Percentiles rank a stretch among this genome's conserved stretches.
phyloP scores from a whole-genome alignment of 108 stramenopile genomes.

The Epithemia pelagica region DNA sequence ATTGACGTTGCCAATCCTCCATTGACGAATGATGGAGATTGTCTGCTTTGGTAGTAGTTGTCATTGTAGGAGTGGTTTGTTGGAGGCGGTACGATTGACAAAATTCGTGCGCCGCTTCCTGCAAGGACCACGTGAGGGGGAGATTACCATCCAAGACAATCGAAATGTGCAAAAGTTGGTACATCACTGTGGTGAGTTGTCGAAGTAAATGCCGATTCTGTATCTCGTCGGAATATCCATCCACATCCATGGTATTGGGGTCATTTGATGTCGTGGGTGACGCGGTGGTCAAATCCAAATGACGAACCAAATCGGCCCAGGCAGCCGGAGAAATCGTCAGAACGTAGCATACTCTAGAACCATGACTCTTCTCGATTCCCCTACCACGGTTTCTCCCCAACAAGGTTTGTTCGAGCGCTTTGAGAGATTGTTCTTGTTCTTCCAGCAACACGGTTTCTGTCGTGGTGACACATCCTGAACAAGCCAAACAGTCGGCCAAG shows the following conservation, averaged over 20 bases:
- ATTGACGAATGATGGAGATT: slow-evolving; percentile 19
- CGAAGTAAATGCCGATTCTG: neutral
- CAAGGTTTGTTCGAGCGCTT: slow-evolving; percentile 7
- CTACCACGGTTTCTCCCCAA: neutral
- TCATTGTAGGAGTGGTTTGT: slow-evolving; percentile 4
- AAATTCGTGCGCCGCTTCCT: slow-evolving; percentile 77
- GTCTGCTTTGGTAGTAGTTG: slow-evolving; percentile 19
- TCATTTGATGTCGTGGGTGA: neutral
- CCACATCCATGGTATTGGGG: neutral
- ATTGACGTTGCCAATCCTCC: slow-evolving; percentile 4
- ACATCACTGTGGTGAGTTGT: slow-evolving; percentile 39
- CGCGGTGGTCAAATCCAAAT: slow-evolving; percentile 21
- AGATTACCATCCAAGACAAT: slow-evolving; percentile 69
- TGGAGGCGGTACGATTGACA: slow-evolving; percentile 39
- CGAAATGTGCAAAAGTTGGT: slow-evolving; percentile 37
- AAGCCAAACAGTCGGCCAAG: slow-evolving; percentile 97
- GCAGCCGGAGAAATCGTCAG: slow-evolving; percentile 65
- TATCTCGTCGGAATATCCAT: neutral
- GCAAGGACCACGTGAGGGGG: slow-evolving; percentile 63
- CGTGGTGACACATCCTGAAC: slow-evolving; percentile 97
- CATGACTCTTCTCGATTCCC: neutral
- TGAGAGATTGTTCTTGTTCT: slow-evolving; percentile 69
- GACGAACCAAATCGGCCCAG: slow-evolving; percentile 67
- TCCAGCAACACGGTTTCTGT: slow-evolving; percentile 96
- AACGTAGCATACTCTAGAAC: neutral